These are phyloP conservation scores for Arabidopsis arenosa DNA, from an alignment of 345 rosid genomes.

Conservation along the genomic window DNA sequence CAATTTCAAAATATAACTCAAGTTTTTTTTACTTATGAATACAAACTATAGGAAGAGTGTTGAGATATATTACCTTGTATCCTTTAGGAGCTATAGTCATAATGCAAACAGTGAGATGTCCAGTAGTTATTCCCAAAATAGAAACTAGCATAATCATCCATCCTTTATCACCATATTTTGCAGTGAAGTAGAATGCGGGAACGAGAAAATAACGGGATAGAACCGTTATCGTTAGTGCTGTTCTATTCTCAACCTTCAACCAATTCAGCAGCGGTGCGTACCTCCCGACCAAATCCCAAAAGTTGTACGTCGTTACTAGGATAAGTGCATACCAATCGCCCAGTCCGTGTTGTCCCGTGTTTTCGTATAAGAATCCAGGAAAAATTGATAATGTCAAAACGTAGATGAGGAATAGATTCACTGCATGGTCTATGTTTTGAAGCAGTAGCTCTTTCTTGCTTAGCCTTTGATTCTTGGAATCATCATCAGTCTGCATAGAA, in stretches of 20 bases:
- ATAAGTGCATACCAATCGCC: conserved; percentile 73
- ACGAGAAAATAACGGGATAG: conserved; percentile 62
- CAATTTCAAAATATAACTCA: too few relatives aligned
- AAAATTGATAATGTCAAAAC: conserved; percentile 72
- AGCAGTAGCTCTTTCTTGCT: conserved; percentile 59
- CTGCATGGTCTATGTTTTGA: conserved; percentile 63
- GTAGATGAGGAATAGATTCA: conserved; percentile 59
- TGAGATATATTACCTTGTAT: conserved; percentile 27
- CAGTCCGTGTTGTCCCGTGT: conserved; percentile 68
- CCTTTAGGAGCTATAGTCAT: conserved; percentile 78
- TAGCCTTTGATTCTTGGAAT: conserved; percentile 50
- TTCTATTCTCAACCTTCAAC: conserved; percentile 68
- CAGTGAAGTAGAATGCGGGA: conserved; percentile 87
- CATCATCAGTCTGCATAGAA: conserved; percentile 52
- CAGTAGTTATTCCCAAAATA: conserved; percentile 70
- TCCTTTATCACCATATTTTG: conserved; percentile 82
- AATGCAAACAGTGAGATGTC: conserved; percentile 82
- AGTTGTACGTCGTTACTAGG: conserved; percentile 63
- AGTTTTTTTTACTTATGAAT: too few relatives aligned
- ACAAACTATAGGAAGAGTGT: background rate
- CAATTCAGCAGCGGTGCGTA: conserved; percentile 60
- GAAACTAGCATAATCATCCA: conserved; percentile 82
- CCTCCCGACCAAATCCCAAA: conserved; percentile 67
- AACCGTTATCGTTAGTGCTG: conserved; percentile 51
- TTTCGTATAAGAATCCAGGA: conserved; percentile 80